Base-by-base conservation (phyloP, 257 asterid species). In the Solanum etuberosum region DNA sequence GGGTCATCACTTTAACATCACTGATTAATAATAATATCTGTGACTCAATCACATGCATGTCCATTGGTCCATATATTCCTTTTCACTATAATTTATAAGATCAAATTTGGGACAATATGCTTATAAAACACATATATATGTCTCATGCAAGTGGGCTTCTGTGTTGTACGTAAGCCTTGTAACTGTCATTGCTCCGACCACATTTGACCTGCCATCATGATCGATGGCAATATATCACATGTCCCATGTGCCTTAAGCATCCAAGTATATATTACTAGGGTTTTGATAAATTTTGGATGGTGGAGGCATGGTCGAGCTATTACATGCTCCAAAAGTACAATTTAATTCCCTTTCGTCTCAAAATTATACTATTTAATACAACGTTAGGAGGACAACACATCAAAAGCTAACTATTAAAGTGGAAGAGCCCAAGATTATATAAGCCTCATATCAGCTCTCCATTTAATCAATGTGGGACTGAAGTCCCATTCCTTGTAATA, bases 141-240 rank as follows among this genome's bases (percentile, higher is more conserved):
- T 15, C 67, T 80, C 63, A 46, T 84, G 84, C 72, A 86, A 71
- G 84, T 86, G 67, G 87, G 87, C 80, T 61, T 29, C 57, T 38
- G 71, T 43, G 68, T 14, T 35, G 87, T 85, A 85, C 83, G 83
- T 86, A 71, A 46, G 84, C 87, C 68, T 29, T 51, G 87, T 72
- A 31, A 86, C 87, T 85, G 65, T 85, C 87, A 71, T 13, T 80
- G 42, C 40, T 46, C 57, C 13, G 67, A 80, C 67, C 67, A 46
- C 67, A 43, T 46, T 46, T 40, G 85, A 16, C 67, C 25, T 27
- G 16, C 4, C 83, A 77, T 77, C 25, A 77, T 77, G 37, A 4
- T 23, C 34, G 27, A 80, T 46, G 67, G 3, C 85, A 29, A 29
- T 15, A 5, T 80, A 18, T 80, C 67, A 29, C 67, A 80, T 29